phyloP scores from a whole-genome alignment of 345 rosid genomes.

The Pelargonium nanum region DNA sequence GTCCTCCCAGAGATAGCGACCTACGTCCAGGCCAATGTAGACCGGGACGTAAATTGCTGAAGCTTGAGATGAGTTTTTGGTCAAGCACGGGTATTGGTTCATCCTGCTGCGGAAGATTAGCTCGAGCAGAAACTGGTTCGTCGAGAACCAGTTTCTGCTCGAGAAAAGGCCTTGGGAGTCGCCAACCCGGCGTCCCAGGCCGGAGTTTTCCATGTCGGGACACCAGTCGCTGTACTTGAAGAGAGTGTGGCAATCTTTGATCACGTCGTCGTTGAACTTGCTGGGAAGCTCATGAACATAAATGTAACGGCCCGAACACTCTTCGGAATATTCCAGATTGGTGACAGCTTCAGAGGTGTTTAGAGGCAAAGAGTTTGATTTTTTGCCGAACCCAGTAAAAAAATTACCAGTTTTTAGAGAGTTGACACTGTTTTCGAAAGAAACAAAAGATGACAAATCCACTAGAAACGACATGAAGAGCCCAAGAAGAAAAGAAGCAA shows the following conservation, averaged over 20 bases:
- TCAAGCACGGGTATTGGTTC: slow-evolving; percentile 48
- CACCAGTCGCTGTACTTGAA: slow-evolving; percentile 53
- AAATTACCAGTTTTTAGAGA: too few relatives aligned
- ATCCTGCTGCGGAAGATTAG: slow-evolving; percentile 52
- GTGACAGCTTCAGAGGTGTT: too few relatives aligned
- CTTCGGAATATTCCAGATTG: too few relatives aligned
- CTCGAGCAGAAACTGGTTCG: slow-evolving; percentile 62
- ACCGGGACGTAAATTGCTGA: slow-evolving; percentile 55
- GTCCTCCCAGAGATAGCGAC: slow-evolving; percentile 44
- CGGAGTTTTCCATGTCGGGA: slow-evolving; percentile 40
- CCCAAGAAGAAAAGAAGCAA: too few relatives aligned
- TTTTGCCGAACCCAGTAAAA: too few relatives aligned
- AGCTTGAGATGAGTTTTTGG: slow-evolving; percentile 43
- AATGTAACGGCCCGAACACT: slow-evolving; percentile 47
- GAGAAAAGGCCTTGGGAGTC: slow-evolving; percentile 28
- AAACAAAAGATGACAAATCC: too few relatives aligned
- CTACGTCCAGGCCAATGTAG: slow-evolving; percentile 59
- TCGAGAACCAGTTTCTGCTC: slow-evolving; percentile 38
- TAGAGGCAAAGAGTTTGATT: too few relatives aligned
- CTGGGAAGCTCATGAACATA: slow-evolving; percentile 49
- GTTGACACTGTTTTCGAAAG: too few relatives aligned
- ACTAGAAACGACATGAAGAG: too few relatives aligned
- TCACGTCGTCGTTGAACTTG: slow-evolving; percentile 39
- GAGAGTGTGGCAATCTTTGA: slow-evolving; percentile 32
- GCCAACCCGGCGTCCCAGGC: slow-evolving; percentile 41